phyloP scores from a whole-genome alignment of 2,329 filamentous ascomycete species.

The Magnaporthiopsis poae region DNA sequence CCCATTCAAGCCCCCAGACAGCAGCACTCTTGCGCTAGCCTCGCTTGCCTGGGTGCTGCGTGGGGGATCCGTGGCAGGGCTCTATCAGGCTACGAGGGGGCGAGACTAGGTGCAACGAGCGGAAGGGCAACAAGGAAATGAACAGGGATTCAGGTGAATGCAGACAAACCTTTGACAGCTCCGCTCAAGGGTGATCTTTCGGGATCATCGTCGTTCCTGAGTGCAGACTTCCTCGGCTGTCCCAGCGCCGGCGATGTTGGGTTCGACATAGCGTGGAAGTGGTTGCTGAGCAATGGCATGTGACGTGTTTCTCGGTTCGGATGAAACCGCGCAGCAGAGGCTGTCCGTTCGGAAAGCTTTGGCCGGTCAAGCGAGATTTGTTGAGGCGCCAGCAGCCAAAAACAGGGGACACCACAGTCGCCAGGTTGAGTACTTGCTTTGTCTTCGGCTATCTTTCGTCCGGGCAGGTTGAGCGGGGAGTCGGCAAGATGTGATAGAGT shows the following conservation, averaged over 20 bases:
- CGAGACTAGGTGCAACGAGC: background rate
- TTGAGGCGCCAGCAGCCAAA: background rate
- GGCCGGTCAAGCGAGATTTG: background rate
- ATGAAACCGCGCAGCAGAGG: background rate
- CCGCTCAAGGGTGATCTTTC: slow-evolving; percentile 28
- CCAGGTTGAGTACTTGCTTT: background rate
- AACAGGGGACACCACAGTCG: background rate
- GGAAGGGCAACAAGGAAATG: background rate
- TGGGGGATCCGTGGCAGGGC: background rate
- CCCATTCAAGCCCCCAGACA: too few species aligned
- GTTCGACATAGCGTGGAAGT: slow-evolving; percentile 7
- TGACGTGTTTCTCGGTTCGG: background rate
- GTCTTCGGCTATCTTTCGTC: background rate
- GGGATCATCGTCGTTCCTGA: slow-evolving; percentile 33
- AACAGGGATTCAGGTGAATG: slow-evolving; percentile 12
- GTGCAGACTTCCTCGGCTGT: slow-evolving; percentile 19
- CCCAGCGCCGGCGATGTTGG: slow-evolving; percentile 9
- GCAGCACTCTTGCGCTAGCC: background rate
- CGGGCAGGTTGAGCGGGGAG: background rate
- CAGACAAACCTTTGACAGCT: slow-evolving; percentile 35
- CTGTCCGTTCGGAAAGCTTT: background rate
- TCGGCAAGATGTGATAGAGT: background rate
- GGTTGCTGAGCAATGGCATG: background rate
- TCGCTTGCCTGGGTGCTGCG: background rate
- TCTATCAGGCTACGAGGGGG: background rate